Evolutionary conservation across 768 basidiomycete species (phyloP).

Genomic region (Boletus pseudopeckii): DNA sequence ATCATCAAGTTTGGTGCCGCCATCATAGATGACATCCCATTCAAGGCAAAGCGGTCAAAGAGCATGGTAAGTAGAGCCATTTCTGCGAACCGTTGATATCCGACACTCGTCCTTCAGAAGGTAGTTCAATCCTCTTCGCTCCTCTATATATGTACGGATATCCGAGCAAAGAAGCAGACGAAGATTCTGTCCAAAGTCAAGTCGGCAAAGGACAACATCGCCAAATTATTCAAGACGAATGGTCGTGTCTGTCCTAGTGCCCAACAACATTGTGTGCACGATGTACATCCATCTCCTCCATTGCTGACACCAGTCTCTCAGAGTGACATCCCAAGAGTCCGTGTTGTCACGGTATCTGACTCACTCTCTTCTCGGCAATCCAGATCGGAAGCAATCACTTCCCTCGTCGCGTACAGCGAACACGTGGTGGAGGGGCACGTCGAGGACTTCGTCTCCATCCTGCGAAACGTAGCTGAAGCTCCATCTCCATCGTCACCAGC

Average conservation of each 20-base stretch:
- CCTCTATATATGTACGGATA: neutral
- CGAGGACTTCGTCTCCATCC: neutral
- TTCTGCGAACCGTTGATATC: neutral
- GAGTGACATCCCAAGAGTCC: neutral
- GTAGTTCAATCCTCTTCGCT: neutral
- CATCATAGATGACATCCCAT: neutral
- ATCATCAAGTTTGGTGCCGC: neutral
- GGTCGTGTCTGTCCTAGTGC: neutral
- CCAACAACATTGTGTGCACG: neutral
- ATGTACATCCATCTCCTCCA: neutral
- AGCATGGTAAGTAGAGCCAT: neutral
- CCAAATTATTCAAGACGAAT: constrained; percentile 1
- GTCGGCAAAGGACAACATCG: constrained; percentile 5
- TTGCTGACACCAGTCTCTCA: neutral
- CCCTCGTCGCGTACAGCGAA: neutral
- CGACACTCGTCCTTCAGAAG: neutral
- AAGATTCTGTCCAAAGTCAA: constrained; percentile 3
- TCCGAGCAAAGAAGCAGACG: neutral
- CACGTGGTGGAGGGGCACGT: neutral
- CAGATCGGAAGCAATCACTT: neutral
- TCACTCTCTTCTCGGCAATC: neutral
- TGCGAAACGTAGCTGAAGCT: neutral
- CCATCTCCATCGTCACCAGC: neutral
- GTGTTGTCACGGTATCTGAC: neutral
- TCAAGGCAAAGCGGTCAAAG: neutral